Percentiles rank a stretch among this genome's conserved stretches.
phyloP scores from a whole-genome alignment of 179 eudicot genomes.

The Beta macrorhiza region DNA sequence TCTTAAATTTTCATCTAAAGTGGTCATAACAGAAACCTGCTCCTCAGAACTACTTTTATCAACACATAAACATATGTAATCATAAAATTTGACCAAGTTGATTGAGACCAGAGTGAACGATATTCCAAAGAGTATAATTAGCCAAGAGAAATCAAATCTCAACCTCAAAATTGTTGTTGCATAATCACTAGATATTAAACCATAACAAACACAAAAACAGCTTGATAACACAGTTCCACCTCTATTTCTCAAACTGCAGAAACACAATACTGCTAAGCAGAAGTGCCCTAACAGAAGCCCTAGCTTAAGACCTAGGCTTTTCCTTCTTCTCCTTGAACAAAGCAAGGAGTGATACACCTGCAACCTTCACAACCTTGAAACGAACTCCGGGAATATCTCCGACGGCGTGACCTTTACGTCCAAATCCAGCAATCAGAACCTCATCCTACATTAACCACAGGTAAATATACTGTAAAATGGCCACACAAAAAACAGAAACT shows the following conservation, averaged over 20 bases:
- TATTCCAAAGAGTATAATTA: background rate
- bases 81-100: no score
- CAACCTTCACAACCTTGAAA: conserved; percentile 42
- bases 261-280: conserved; percentile 1
- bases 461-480: no score
- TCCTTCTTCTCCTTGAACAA: conserved; percentile 40
- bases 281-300: background rate
- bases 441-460: conserved; percentile 23
- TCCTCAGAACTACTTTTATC: no score
- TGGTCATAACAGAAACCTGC: no score
- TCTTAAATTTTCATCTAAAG: no score
- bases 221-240: conserved; percentile 1
- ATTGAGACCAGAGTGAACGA: no score
- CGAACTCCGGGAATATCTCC: conserved; percentile 46
- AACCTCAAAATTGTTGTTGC: background rate
- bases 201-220: conserved; percentile 2
- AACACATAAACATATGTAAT: no score
- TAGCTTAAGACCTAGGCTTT: conserved; percentile 36
- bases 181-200: background rate
- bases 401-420: conserved; percentile 38
- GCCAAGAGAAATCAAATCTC: background rate
- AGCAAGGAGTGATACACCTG: conserved; percentile 37
- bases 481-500: background rate
- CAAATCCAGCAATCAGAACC: conserved; percentile 41
- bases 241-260: conserved; percentile 14